These are phyloP conservation scores for Trifolium repens DNA, from an alignment of 306 rosid species.

Conservation along the genomic window DNA sequence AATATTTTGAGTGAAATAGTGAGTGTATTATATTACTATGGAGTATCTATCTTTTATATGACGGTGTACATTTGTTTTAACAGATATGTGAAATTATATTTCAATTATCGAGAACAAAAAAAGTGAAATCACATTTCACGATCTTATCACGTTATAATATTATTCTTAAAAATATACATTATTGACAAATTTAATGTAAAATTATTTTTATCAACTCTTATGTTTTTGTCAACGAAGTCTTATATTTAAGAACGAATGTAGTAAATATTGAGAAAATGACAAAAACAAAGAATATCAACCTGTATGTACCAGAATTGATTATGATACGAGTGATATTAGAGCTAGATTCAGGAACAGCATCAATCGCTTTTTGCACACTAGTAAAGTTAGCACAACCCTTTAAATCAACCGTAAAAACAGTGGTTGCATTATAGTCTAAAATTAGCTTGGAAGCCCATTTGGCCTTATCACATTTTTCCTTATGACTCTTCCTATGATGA, in stretches of 20 bases:
- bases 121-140: no score
- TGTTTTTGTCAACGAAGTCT: no score
- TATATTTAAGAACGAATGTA: background rate
- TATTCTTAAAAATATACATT: no score
- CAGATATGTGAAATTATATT: no score
- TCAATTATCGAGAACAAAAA: no score
- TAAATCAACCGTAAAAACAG: constrained; percentile 61
- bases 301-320: constrained; percentile 55
- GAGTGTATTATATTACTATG: background rate
- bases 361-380: constrained; percentile 73
- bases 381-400: constrained; percentile 69
- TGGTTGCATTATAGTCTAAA: constrained; percentile 54
- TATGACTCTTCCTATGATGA: constrained; percentile 33
- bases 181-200: no score
- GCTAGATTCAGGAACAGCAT: constrained; percentile 68
- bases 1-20: constrained; percentile 22
- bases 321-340: constrained; percentile 59
- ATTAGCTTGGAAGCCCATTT: constrained; percentile 56
- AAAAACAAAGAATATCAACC: constrained; percentile 28
- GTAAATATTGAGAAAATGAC: background rate
- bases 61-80: background rate
- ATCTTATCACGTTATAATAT: no score
- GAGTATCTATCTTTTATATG: no score
- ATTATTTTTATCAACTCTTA: no score
- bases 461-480: constrained; percentile 46